Percentiles rank a stretch among this genome's conserved stretches.
Conservation (phyloP, 176 grass and related monocot species). For the Triticum timopheevii region DNA sequence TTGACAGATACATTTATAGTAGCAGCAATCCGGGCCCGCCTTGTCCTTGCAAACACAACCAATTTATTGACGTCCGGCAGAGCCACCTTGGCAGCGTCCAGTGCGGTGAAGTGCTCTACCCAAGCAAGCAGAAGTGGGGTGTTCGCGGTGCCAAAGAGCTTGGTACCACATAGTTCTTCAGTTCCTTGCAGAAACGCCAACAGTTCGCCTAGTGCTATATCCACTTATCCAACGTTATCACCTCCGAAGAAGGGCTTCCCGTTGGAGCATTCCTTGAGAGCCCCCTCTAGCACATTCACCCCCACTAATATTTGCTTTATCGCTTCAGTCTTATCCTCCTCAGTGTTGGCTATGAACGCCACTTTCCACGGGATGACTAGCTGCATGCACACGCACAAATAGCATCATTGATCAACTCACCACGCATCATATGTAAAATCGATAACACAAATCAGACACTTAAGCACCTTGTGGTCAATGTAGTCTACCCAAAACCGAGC, state of each 20-base stretch:
- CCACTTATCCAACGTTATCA: slow-evolving; percentile 34
- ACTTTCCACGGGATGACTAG: background rate
- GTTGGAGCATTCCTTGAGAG: slow-evolving; percentile 25
- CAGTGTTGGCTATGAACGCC: background rate
- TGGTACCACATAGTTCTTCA: background rate
- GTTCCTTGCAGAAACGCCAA: background rate
- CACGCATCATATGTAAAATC: background rate
- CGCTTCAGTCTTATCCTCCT: slow-evolving; percentile 25
- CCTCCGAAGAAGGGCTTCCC: slow-evolving; percentile 53
- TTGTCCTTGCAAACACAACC: background rate
- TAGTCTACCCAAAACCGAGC: background rate
- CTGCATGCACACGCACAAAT: background rate
- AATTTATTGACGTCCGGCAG: background rate
- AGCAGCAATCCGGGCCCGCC: background rate
- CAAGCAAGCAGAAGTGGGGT: slow-evolving; percentile 20
- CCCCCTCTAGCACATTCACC: slow-evolving; percentile 14
- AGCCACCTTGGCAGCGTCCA: slow-evolving; percentile 16
- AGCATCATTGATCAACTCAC: background rate
- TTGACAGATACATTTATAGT: too few species aligned
- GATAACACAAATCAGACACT: background rate
- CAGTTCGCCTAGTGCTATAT: slow-evolving; percentile 24
- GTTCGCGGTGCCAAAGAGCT: slow-evolving; percentile 17
- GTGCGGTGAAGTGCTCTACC: slow-evolving; percentile 15
- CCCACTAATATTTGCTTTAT: background rate
- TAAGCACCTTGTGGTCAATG: slow-evolving; percentile 48